These are phyloP conservation scores for Wilhelminamyces savonicus DNA, from an alignment of 805 yeast species.

Conservation along the genomic window DNA sequence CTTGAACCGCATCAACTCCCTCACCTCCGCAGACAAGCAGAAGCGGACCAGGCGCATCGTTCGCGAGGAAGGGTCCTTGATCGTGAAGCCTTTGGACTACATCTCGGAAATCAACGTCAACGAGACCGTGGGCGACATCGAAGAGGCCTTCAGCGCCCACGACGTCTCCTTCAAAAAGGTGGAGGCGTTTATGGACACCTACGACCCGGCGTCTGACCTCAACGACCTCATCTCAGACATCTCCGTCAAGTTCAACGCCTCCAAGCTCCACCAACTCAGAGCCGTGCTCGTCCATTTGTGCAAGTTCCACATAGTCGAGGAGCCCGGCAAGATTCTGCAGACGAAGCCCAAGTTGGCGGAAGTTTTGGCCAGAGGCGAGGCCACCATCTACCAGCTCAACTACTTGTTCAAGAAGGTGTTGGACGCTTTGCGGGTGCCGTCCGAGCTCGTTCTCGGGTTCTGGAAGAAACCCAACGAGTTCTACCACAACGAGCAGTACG, in stretches of 20 bases:
- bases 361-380: slow-evolving; percentile 44
- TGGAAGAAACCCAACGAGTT: slow-evolving; percentile 70
- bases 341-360: slow-evolving; percentile 36
- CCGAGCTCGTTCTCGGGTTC: slow-evolving; percentile 77
- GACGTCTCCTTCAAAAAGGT: slow-evolving; percentile 17
- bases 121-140: slow-evolving; percentile 22
- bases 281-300: slow-evolving; percentile 64
- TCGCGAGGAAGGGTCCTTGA: slow-evolving; percentile 29
- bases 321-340: slow-evolving; percentile 29
- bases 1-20: slow-evolving; percentile 64
- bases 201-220: slow-evolving; percentile 23
- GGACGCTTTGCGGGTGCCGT: slow-evolving; percentile 59
- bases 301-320: slow-evolving; percentile 46
- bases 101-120: slow-evolving; percentile 36
- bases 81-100: slow-evolving; percentile 37
- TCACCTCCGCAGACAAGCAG: slow-evolving; percentile 63
- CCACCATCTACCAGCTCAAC: slow-evolving; percentile 67
- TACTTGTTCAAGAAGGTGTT: slow-evolving; percentile 71
- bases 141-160: slow-evolving; percentile 12
- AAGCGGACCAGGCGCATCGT: slow-evolving; percentile 57
- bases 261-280: slow-evolving; percentile 49
- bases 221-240: slow-evolving; percentile 38
- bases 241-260: slow-evolving; percentile 30
- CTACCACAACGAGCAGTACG: slow-evolving; percentile 43
- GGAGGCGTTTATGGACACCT: slow-evolving; percentile 26